Evolutionary conservation across 1,284 basidiomycete species (phyloP), one percentile per base, ranked within the genome.

Genomic region (Blastosporella zonata): DNA sequence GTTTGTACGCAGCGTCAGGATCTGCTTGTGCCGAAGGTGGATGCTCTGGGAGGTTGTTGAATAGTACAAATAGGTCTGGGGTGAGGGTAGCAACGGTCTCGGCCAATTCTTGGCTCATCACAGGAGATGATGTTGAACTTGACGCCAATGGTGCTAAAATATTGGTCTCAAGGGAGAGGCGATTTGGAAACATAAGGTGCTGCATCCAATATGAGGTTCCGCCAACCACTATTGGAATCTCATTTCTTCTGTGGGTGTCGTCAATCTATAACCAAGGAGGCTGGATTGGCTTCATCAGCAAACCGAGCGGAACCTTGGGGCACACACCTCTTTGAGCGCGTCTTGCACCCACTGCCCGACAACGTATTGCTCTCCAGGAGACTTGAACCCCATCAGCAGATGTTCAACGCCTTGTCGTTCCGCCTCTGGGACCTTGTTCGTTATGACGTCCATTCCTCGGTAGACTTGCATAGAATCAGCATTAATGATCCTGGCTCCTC

Each of bases 391-490:
- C 79, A 99, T 87, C 8, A 98, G 75, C 54, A 91, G 84, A 71
- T 99, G 97, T 35, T 86, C 84, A 13, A 99, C 74, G 0, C 90
- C 93, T 36, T 78, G 73, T 67, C 80, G 85, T 67, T 99, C 94
- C 23, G 76, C 70, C 12, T 70, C 55, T 0, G 92, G 84, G 7
- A 95, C 81, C 70, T 99, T 99, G 70, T 99, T 99, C 17, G 97
- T 99, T 60, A 98, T 88, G 46, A 97, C 75, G 65, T 98, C 90
- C 60, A 99, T 77, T 0, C 96, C 95, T n/a, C 76, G 74, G 67
- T 99, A 99, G 12, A 95, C 87, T 68, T 99, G 97, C 95, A 99
- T 99, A 8, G 96, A 87, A 69, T 99, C 97, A 7, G 94, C 91
- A 59, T 97, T 97, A 63, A 99, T 87, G 56, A 98, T 78, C 60